A percentile compares a stretch with the other conserved stretches of the same genome.
phyloP scores from a whole-genome alignment of 2,329 filamentous ascomycete genomes.

The Aspergillus udagawae region DNA sequence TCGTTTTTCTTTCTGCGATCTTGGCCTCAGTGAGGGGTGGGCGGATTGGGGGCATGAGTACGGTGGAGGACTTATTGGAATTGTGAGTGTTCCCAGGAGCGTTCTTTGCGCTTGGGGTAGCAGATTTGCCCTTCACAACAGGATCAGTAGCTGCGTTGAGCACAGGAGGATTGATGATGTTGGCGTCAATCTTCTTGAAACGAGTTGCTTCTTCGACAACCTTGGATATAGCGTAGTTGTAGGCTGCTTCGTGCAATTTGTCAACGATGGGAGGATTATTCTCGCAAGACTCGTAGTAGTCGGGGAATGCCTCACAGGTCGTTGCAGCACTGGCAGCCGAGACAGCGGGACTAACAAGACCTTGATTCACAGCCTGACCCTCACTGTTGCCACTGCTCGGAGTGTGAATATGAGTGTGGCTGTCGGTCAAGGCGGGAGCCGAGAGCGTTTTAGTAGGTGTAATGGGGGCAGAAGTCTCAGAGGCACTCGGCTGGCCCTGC shows the following conservation, averaged over 20 bases:
- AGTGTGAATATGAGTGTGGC: neutral
- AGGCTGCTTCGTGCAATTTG: slow-evolving; percentile 16
- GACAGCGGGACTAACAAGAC: neutral
- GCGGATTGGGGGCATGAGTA: neutral
- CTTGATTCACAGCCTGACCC: neutral
- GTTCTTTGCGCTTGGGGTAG: neutral
- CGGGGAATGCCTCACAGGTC: slow-evolving; percentile 23
- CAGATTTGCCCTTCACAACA: neutral
- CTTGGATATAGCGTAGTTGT: slow-evolving; percentile 20
- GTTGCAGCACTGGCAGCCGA: neutral
- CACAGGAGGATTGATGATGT: slow-evolving; percentile 3
- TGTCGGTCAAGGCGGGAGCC: neutral
- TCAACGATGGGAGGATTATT: slow-evolving; percentile 2
- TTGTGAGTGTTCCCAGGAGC: neutral
- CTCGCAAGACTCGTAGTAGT: slow-evolving; percentile 20
- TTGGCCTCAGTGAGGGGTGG: neutral
- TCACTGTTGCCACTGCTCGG: neutral
- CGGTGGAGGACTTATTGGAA: neutral
- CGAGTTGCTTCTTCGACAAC: slow-evolving; percentile 19
- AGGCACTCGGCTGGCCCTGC: neutral
- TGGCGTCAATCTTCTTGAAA: slow-evolving; percentile 10
- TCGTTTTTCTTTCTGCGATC: neutral
- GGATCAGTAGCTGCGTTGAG: neutral
- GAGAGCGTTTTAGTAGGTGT: neutral
- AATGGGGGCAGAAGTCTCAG: neutral